Conservation (phyloP, 208 protist species). For the Blastocrithidia nonstop region DNA sequence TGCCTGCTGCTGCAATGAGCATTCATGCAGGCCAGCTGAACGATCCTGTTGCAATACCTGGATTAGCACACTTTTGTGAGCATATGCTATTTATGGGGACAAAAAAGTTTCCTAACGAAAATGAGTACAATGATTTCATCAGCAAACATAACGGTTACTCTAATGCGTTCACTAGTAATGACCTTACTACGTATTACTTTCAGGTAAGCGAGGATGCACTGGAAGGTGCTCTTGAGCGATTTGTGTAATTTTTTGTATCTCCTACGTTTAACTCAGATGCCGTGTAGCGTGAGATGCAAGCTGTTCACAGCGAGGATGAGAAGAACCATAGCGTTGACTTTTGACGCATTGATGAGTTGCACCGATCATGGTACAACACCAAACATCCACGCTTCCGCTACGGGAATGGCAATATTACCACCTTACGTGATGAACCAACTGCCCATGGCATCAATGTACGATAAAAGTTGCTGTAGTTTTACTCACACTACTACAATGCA, state of each 20-base stretch:
- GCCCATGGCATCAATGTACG: constrained; percentile 39
- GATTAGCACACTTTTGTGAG: constrained; percentile 88
- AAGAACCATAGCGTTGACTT: constrained; percentile 81
- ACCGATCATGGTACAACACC: constrained; percentile 25
- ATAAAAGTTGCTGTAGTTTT: constrained; percentile 41
- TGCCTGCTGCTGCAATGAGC: constrained; percentile 58
- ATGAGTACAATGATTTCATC: constrained; percentile 64
- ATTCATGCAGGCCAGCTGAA: constrained; percentile 50
- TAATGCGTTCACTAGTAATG: constrained; percentile 79
- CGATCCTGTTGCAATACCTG: constrained; percentile 40
- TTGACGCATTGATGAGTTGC: constrained; percentile 65
- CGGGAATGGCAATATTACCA: constrained; percentile 77
- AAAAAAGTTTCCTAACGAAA: constrained; percentile 83
- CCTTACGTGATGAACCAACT: constrained; percentile 44
- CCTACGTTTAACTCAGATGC: constrained; percentile 72
- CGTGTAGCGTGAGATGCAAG: constrained; percentile 77
- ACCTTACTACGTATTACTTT: constrained; percentile 85
- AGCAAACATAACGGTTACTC: constrained; percentile 43
- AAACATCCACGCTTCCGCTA: constrained; percentile 70
- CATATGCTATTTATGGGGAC: constrained; percentile 93
- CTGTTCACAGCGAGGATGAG: constrained; percentile 88
- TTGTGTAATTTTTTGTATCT: constrained; percentile 88
- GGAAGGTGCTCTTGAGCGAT: constrained; percentile 78
- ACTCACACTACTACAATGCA: constrained; percentile 14
- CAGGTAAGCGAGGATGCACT: constrained; percentile 45